Percentiles rank a stretch among this genome's conserved stretches.
Conservation (phyloP, 1,139 yeast species). For the Blastobotrys buckinghamii region DNA sequence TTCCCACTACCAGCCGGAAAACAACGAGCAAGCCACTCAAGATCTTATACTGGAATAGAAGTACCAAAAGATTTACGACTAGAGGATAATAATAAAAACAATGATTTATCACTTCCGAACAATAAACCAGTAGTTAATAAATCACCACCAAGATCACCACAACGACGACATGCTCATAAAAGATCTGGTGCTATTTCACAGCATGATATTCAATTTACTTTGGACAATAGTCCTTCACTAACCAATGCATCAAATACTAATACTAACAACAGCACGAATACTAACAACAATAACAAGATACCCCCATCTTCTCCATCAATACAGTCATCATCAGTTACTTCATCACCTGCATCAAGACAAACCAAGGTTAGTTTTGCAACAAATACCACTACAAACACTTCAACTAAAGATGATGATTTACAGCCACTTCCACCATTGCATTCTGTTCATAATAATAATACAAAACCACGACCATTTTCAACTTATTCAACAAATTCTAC, state of each 20-base stretch:
- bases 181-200: conserved; percentile 18
- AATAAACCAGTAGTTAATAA: neutral
- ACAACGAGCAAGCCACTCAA: conserved; percentile 9
- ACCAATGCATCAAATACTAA: neutral
- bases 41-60: conserved; percentile 14
- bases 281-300: neutral
- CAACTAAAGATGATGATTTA: neutral
- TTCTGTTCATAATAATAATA: neutral
- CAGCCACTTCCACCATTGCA: neutral
- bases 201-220: conserved; percentile 12
- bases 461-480: conserved; percentile 8
- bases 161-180: conserved; percentile 16
- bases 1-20: conserved; percentile 7
- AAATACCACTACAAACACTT: neutral
- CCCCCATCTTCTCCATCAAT: conserved; percentile 3
- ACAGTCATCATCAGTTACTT: conserved; percentile 2
- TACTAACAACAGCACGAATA: neutral
- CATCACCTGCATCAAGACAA: conserved; percentile 1
- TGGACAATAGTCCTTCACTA: conserved; percentile 7
- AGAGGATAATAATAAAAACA: neutral
- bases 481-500: neutral
- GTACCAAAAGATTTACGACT: conserved; percentile 7
- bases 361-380: conserved; percentile 10
- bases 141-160: conserved; percentile 13
- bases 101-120: neutral